phyloP scores from a whole-genome alignment of 1,284 basidiomycete species.

The Puccinia coronata region DNA sequence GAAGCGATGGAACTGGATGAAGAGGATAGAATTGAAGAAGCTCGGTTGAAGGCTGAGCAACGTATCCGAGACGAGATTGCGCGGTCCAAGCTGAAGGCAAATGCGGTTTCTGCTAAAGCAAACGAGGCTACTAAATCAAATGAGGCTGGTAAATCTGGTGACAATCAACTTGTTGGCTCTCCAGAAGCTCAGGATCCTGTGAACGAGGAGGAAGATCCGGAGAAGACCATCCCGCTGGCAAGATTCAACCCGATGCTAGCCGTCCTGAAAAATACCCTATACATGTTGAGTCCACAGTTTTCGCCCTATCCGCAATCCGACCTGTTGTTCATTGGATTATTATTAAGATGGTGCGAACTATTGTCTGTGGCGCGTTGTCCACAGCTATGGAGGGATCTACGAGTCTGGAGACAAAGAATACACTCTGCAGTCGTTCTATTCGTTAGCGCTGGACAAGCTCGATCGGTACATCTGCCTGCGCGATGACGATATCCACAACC shows the following conservation, averaged over 20 bases:
- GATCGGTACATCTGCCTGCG: constrained; percentile 74
- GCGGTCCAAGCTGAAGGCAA: constrained; percentile 16
- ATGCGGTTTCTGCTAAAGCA: not conserved
- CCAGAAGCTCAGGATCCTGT: constrained; percentile 54
- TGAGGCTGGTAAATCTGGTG: not conserved
- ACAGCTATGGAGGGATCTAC: constrained; percentile 70
- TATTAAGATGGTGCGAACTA: no score
- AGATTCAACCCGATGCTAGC: constrained; percentile 93
- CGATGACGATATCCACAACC: constrained; percentile 66
- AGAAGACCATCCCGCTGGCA: constrained; percentile 69
- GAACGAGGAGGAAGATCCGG: constrained; percentile 67
- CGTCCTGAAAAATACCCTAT: constrained; percentile 79
- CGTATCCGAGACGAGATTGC: constrained; percentile 27
- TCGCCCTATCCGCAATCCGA: not conserved
- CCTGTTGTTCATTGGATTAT: not conserved
- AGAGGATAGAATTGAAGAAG: constrained; percentile 45
- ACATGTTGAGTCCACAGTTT: constrained; percentile 65
- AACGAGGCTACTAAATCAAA: not conserved
- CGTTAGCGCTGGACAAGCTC: constrained; percentile 75
- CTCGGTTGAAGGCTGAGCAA: constrained; percentile 43
- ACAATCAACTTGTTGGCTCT: not conserved
- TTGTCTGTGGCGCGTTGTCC: not conserved
- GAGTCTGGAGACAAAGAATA: constrained; percentile 78
- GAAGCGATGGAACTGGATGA: constrained; percentile 50
- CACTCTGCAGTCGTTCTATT: constrained; percentile 80